Conservation (phyloP, 495 filamentous ascomycete genomes). For the Hypoxylon lenormandii region DNA sequence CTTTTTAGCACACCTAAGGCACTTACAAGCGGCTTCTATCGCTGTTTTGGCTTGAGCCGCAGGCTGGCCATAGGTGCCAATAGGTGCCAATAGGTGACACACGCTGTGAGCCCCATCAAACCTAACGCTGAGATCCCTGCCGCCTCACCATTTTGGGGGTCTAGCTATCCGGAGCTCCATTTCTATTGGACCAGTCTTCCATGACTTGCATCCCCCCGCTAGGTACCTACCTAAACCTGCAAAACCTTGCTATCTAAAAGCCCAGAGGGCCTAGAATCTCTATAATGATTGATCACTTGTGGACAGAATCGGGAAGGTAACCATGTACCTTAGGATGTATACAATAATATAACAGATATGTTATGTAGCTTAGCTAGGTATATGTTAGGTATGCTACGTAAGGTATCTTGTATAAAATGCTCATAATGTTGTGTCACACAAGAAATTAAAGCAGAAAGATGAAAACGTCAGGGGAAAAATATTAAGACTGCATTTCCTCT, state of each 20-base stretch:
- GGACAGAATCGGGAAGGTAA: background rate
- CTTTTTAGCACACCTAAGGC: conserved; percentile 12
- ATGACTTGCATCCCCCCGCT: conserved; percentile 41
- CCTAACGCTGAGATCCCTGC: conserved; percentile 24
- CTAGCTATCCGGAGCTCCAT: conserved; percentile 18
- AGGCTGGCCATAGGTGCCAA: conserved; percentile 23
- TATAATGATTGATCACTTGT: background rate
- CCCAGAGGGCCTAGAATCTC: conserved; percentile 10
- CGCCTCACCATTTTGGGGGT: conserved; percentile 12
- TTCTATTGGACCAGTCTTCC: conserved; percentile 35
- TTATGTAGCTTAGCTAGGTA: too few relatives aligned
- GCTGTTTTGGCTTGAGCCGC: conserved; percentile 25
- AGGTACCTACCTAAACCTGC: conserved; percentile 16
- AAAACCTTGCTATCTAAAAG: conserved; percentile 14
- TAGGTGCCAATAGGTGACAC: conserved; percentile 17
- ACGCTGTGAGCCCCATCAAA: conserved; percentile 25
- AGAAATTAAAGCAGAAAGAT: background rate
- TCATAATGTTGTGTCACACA: too few relatives aligned
- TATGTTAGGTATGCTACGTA: too few relatives aligned
- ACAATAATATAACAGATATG: too few relatives aligned
- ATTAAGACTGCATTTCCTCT: conserved; percentile 34
- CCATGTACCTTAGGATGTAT: background rate
- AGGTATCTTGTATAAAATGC: too few relatives aligned
- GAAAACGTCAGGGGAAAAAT: background rate
- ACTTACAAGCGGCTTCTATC: conserved; percentile 27